phyloP scores from a whole-genome alignment of 1,284 basidiomycete genomes.

The Moesziomyces antarcticus region DNA sequence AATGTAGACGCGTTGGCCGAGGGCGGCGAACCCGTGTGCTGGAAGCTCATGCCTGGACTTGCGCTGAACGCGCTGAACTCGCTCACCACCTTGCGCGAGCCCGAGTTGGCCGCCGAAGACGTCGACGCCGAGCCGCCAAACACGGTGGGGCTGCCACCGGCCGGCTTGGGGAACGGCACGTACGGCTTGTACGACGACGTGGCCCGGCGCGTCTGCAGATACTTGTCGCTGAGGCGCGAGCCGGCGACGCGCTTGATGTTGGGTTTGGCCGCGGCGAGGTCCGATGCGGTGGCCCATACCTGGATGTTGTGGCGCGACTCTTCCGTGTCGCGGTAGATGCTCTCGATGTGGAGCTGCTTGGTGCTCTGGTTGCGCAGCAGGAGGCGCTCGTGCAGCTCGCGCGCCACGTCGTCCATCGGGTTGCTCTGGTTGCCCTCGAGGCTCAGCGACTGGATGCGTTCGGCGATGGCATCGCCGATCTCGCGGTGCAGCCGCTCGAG shows the following conservation, averaged over 20 bases:
- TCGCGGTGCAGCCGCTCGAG: constrained; percentile 94
- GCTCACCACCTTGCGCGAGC: constrained; percentile 54
- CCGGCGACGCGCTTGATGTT: constrained; percentile 76
- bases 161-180: constrained; percentile 49
- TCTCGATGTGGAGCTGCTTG: constrained; percentile 94
- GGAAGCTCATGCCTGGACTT: constrained; percentile 56
- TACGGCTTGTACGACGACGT: constrained; percentile 54
- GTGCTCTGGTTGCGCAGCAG: constrained; percentile 93
- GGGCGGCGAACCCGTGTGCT: constrained; percentile 43
- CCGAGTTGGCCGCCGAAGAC: constrained; percentile 9
- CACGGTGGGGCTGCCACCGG: constrained; percentile 10
- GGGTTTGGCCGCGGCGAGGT: constrained; percentile 80
- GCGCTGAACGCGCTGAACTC: constrained; percentile 62
- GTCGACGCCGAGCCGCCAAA: constrained; percentile 11
- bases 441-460: constrained; percentile 83
- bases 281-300: constrained; percentile 81
- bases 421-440: constrained; percentile 73
- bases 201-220: constrained; percentile 53
- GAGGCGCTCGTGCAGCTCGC: constrained; percentile 89
- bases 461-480: constrained; percentile 90
- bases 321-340: constrained; percentile 75
- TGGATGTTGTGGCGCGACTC: constrained; percentile 90
- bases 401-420: constrained; percentile 90
- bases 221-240: constrained; percentile 63
- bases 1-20: constrained; percentile 18